These are phyloP conservation scores for Cutaneotrichosporon sp. DNA, from an alignment of 1,284 basidiomycete genomes.

Conservation along the genomic window DNA sequence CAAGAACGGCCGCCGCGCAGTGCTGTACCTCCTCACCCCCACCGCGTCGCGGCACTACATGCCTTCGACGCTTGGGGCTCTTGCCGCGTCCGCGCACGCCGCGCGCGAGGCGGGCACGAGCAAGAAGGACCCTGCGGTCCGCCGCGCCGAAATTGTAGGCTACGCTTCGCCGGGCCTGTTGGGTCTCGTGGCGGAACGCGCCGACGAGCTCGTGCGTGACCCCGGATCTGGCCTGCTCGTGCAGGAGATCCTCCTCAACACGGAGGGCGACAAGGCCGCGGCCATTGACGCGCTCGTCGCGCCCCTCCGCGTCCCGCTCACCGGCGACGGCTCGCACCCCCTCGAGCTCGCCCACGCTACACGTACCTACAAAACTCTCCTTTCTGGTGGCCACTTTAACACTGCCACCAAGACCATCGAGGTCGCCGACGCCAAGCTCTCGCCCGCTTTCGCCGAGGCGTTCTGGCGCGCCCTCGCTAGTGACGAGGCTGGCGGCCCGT, in stretches of 20 bases:
- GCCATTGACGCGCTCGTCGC: conserved; percentile 59
- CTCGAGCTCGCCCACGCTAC: conserved; percentile 74
- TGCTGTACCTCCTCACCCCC: conserved; percentile 74
- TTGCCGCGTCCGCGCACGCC: conserved; percentile 61
- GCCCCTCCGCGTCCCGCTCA: conserved; percentile 57
- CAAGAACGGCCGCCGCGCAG: conserved; percentile 60
- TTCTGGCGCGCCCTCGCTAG: conserved; percentile 55
- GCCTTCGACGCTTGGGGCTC: conserved; percentile 62
- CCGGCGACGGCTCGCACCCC: conserved; percentile 54
- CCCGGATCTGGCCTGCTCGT: conserved; percentile 71
- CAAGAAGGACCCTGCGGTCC: conserved; percentile 64
- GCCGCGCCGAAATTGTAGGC: conserved; percentile 63
- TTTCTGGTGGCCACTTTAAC: conserved; percentile 83
- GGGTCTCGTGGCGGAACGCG: conserved; percentile 59
- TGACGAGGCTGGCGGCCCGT: conserved; percentile 39
- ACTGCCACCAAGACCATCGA: conserved; percentile 57
- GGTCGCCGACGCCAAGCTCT: conserved; percentile 54
- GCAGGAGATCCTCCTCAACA: conserved; percentile 70
- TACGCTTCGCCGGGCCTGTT: conserved; percentile 67
- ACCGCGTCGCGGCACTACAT: conserved; percentile 74
- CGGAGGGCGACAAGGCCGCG: conserved; percentile 68
- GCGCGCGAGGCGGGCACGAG: conserved; percentile 56
- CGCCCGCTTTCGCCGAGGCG: conserved; percentile 55
- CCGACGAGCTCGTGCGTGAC: conserved; percentile 59
- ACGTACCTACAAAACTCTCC: conserved; percentile 73